phyloP scores from a whole-genome alignment of 768 basidiomycete species.

The Stropharia rugosoannulata region DNA sequence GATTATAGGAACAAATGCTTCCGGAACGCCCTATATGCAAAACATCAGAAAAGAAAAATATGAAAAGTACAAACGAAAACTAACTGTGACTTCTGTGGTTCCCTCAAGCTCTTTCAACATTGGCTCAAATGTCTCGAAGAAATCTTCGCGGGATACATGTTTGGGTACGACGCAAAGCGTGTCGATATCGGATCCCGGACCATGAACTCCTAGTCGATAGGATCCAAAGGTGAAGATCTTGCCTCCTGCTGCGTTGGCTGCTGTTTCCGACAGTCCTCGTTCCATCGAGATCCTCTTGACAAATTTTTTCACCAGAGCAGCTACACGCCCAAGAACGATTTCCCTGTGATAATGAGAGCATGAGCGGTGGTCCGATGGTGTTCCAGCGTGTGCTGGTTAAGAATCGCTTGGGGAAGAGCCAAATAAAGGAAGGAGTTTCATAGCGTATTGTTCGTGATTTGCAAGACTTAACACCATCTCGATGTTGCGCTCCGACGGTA shows the following conservation, averaged over 20 bases:
- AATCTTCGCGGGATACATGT: constrained; percentile 94
- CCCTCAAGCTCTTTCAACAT: constrained; percentile 86
- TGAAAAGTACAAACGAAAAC: constrained; percentile 22
- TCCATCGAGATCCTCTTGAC: constrained; percentile 79
- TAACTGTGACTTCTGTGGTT: constrained; percentile 84
- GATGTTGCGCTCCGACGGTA: background rate
- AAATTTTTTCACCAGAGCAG: constrained; percentile 89
- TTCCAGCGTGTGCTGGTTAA: background rate
- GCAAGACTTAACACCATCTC: background rate
- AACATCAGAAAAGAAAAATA: constrained; percentile 1
- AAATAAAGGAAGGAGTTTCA: background rate
- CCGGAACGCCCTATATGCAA: constrained; percentile 79
- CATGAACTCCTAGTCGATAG: constrained; percentile 96
- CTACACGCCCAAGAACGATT: constrained; percentile 86
- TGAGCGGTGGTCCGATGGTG: constrained; percentile 8
- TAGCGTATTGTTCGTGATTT: background rate
- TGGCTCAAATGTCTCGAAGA: constrained; percentile 87
- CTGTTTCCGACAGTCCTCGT: constrained; percentile 82
- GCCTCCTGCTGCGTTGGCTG: constrained; percentile 88
- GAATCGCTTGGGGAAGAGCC: background rate
- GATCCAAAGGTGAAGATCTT: constrained; percentile 99
- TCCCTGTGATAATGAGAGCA: constrained; percentile 58
- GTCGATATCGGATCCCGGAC: constrained; percentile 95
- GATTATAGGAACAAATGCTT: constrained; percentile 96
- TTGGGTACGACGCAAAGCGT: constrained; percentile 97